Evolutionary conservation across 208 protist genomes (phyloP), one percentile per base, ranked within the genome.

Genomic region (Trichomonas gallinae): DNA sequence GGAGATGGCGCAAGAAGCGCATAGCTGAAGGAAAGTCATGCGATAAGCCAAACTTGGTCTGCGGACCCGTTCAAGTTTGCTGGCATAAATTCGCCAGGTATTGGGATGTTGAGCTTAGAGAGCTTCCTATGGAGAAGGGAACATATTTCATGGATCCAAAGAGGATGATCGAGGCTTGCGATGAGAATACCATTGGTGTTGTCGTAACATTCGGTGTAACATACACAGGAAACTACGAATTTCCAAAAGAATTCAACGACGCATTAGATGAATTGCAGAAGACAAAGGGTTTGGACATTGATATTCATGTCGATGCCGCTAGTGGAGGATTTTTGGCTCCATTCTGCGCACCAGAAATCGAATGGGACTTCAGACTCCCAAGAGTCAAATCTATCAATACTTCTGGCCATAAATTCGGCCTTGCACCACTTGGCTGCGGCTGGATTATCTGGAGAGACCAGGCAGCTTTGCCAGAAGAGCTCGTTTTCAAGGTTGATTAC

Each of bases 371-470:
- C 58, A 23, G 96, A 26, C 21, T 96, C 8, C 6, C 8, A 44
- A 10, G 82, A 6, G 96, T 96, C 4, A 31, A 45, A 42, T 96
- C 83, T 40, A 96, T 96, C n/a, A 96, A 96, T 96, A 48, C 46
- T 9, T 96, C 96, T 45, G 96, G 96, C 11, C 96, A 96, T 82
- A 96, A 96, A 82, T 96, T 96, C n/a, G 96, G 96, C 26, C 93
- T 96, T 83, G 96, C 40, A 40, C 23, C 10, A 34, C 63, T 49
- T 17, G 96, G 96, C 8, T 63, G 48, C 40, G 96, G 96, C 38
- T 82, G 36, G 49, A 42, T 58, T 87, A 96, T 96, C 3, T 96
- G 51, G 38, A 63, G 96, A 26, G 45, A 21, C 23, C 17, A 23
- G 26, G 44, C 8, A 42, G 17, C 46, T 49, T 9, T 63, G 9